Percentiles rank a stretch among this genome's conserved stretches.
phyloP scores from a whole-genome alignment of 495 filamentous ascomycete genomes.

The Rhypophila decipiens region DNA sequence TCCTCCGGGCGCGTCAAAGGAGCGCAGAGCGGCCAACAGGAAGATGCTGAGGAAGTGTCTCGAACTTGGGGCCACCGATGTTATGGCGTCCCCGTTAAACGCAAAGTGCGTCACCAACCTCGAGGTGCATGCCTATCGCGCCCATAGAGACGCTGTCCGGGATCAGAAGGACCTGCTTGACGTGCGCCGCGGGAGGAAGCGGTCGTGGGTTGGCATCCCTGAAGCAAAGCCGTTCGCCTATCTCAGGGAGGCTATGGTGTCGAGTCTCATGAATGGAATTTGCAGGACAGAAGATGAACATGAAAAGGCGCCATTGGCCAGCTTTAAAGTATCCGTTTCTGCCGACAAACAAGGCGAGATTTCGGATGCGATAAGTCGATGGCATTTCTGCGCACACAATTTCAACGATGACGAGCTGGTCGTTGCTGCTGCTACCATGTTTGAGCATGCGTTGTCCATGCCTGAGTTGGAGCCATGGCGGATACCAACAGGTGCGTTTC shows the following conservation, averaged over 20 bases:
- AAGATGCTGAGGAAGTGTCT: conserved; percentile 57
- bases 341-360: conserved; percentile 55
- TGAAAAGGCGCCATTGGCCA: conserved; percentile 33
- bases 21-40: conserved; percentile 30
- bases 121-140: conserved; percentile 75
- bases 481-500: conserved; percentile 60
- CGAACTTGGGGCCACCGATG: conserved; percentile 80
- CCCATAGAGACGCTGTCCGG: conserved; percentile 61
- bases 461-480: conserved; percentile 75
- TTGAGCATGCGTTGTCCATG: conserved; percentile 80
- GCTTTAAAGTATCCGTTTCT: conserved; percentile 42
- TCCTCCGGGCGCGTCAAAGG: conserved; percentile 5
- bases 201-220: conserved; percentile 88
- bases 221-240: conserved; percentile 85
- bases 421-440: conserved; percentile 70
- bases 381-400: conserved; percentile 84
- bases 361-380: conserved; percentile 64
- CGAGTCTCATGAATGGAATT: conserved; percentile 84
- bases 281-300: conserved; percentile 58
- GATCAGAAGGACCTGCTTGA: conserved; percentile 63
- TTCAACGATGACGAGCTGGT: conserved; percentile 86
- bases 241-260: conserved; percentile 80
- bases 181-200: conserved; percentile 63
- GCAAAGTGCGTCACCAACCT: conserved; percentile 63
- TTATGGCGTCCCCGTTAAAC: conserved; percentile 70